phyloP scores from a whole-genome alignment of 1,284 basidiomycete species.

The Tausonia pullulans region DNA sequence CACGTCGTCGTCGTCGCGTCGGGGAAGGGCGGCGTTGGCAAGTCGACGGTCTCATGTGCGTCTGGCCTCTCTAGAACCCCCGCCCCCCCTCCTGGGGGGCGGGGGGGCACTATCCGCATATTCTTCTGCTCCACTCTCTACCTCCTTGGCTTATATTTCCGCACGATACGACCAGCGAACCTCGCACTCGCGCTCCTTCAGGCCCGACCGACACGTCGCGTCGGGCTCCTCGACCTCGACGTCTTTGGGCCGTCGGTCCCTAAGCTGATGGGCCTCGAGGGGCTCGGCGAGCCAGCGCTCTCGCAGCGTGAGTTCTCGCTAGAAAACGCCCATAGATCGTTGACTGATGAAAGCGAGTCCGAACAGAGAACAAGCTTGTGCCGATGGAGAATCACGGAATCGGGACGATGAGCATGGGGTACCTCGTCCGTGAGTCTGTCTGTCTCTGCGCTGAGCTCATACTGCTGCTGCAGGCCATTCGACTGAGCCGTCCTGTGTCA shows the following conservation, averaged over 20 bases:
- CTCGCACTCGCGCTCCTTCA: slow-evolving; percentile 33
- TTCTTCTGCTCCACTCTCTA: too few species aligned
- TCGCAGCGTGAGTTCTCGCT: slow-evolving; percentile 47
- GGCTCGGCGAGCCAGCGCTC: slow-evolving; percentile 65
- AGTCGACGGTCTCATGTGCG: slow-evolving; percentile 81
- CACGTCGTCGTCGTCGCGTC: slow-evolving; percentile 74
- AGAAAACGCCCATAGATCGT: too few species aligned
- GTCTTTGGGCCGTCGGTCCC: slow-evolving; percentile 95
- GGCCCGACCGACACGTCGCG: slow-evolving; percentile 34
- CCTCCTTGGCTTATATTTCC: too few species aligned
- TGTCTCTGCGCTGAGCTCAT: too few species aligned
- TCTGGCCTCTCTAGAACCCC: too few species aligned
- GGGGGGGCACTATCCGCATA: too few species aligned
- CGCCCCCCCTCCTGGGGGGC: too few species aligned
- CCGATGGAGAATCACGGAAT: slow-evolving; percentile 83
- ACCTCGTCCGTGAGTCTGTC: slow-evolving; percentile 37
- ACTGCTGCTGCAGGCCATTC: too few species aligned
- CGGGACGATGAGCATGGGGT: slow-evolving; percentile 96
- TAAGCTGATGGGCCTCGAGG: slow-evolving; percentile 82
- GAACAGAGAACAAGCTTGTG: slow-evolving; percentile 24
- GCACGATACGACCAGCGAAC: slow-evolving; percentile 29
- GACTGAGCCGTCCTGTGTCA: slow-evolving; percentile 9
- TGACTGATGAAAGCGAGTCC: too few species aligned
- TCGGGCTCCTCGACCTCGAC: slow-evolving; percentile 88
- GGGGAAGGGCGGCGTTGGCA: slow-evolving; percentile 95